A percentile compares a stretch with the other conserved stretches of the same genome.
Conservation (phyloP, 257 asterid genomes). For the Solanum verrucosum region DNA sequence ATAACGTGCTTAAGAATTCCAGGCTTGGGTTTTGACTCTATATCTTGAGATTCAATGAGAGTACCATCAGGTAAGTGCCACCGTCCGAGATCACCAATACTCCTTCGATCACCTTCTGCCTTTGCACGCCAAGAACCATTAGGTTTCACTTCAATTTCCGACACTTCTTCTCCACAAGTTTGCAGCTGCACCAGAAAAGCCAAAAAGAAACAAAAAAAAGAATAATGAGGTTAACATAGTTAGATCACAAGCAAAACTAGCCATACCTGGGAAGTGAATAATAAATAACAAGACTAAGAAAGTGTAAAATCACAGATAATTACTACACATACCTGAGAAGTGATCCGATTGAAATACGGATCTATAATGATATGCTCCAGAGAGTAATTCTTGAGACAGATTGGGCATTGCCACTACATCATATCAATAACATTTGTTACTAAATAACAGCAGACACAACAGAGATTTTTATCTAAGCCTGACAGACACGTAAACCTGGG, state of each 20-base stretch:
- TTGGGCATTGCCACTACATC: conserved; percentile 98
- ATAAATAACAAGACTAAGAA: background rate
- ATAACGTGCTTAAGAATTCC: conserved; percentile 44
- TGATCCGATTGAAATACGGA: conserved; percentile 77
- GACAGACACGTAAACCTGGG: background rate
- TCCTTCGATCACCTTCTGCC: conserved; percentile 60
- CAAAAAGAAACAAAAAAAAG: background rate
- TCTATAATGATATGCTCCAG: conserved; percentile 80
- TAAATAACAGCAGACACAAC: conserved; percentile 2
- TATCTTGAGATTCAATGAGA: conserved; percentile 36
- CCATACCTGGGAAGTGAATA: background rate
- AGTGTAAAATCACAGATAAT: background rate
- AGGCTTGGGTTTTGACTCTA: conserved; percentile 53
- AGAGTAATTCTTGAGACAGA: conserved; percentile 86
- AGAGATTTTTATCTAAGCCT: background rate
- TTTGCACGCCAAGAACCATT: conserved; percentile 98
- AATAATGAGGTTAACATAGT: background rate
- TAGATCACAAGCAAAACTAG: background rate
- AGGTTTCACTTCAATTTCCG: conserved; percentile 89
- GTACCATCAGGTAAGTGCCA: conserved; percentile 93
- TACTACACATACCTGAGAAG: conserved; percentile 53
- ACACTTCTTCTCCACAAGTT: conserved; percentile 64
- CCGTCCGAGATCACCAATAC: conserved; percentile 67
- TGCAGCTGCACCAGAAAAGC: conserved; percentile 33
- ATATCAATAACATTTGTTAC: conserved; percentile 13